Evolutionary conservation across 495 filamentous ascomycete species (phyloP).

Genomic region (Bacidia rubella): DNA sequence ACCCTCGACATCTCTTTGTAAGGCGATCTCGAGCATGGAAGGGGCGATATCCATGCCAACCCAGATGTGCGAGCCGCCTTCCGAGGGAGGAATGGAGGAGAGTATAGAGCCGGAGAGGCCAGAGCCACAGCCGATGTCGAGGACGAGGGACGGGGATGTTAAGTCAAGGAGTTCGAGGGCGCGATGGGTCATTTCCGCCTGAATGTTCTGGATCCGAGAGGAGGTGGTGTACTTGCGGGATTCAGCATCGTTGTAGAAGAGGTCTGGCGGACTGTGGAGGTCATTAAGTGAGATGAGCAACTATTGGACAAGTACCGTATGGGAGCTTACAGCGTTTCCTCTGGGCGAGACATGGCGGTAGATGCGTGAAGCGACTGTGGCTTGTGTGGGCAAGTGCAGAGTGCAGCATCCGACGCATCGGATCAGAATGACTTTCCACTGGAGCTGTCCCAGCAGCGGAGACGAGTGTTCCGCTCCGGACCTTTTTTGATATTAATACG

Average conservation of each 20-base stretch:
- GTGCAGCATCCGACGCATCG: background rate
- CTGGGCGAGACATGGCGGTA: conserved; percentile 77
- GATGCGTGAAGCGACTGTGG: conserved; percentile 1
- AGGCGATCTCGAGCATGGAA: conserved; percentile 81
- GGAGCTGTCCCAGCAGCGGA: background rate
- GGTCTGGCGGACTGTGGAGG: conserved; percentile 63
- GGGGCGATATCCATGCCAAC: conserved; percentile 90
- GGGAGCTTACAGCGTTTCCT: conserved; percentile 64
- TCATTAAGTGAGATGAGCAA: background rate
- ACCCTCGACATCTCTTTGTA: conserved; percentile 83
- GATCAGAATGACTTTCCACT: conserved; percentile 2
- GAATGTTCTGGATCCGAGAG: conserved; percentile 88
- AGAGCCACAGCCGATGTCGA: conserved; percentile 91
- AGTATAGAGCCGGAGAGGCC: conserved; percentile 92
- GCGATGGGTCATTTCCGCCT: conserved; percentile 84
- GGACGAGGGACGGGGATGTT: conserved; percentile 65
- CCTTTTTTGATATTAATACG: background rate
- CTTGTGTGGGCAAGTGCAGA: background rate
- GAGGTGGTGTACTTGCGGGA: conserved; percentile 95
- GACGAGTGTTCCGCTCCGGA: background rate
- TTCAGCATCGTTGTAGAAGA: conserved; percentile 92
- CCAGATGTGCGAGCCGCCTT: conserved; percentile 83
- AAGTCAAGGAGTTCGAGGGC: conserved; percentile 84
- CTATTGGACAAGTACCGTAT: background rate
- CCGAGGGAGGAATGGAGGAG: conserved; percentile 45